Base-by-base conservation (phyloP, 2,329 filamentous ascomycete species). In the Colletotrichum sp. region DNA sequence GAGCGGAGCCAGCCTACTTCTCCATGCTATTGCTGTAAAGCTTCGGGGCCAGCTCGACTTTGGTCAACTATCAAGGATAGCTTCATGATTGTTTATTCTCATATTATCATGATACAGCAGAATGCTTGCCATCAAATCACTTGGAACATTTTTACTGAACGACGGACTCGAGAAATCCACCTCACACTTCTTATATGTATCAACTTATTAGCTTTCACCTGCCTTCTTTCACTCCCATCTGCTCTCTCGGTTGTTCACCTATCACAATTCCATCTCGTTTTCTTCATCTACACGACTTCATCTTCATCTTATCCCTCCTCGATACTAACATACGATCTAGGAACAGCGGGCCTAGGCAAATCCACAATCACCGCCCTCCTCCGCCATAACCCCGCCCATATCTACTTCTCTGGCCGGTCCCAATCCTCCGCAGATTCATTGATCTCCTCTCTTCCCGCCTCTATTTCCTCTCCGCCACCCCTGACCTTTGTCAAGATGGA, bases 401-500 rank as follows among this genome's bases (percentile, higher is more conserved):
- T 92, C 76, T 92, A 89, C 82, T 86, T 92, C 74, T 89, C 86
- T 16, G 89, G 89, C 4, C 88, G 90, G 62, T 88, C 84, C 25
- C 82, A 80, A 57, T 83, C 86, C 62, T 86, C 86, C 13, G 86
- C 84, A 25, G 83, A 86, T 9, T 84, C 86, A 11, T 87, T 91
- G 57, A 81, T 87, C 19, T 82, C 84, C 4, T 84, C 87, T 7
- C 63, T 75, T 2, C 22, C 73, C 55, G 8, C 55, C 0, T 44
- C 34, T 15, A 3, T 16, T 1, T 8, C 30, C 30, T 71, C 81
- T 2, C 16, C 30, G 4, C 71, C 77, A 1, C 44, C 74, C 12
- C 72, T 80, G 6, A 83, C 81, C 3, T 84, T 84, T 22, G 63
- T 92, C 11, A 80, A 84, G 13, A 85, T 90, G 30, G 89, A 92